Percentiles rank a stretch among this genome's conserved stretches.
These are phyloP conservation scores for Arthonia radiata DNA, from an alignment of 495 filamentous ascomycete genomes.

Conservation along the genomic window DNA sequence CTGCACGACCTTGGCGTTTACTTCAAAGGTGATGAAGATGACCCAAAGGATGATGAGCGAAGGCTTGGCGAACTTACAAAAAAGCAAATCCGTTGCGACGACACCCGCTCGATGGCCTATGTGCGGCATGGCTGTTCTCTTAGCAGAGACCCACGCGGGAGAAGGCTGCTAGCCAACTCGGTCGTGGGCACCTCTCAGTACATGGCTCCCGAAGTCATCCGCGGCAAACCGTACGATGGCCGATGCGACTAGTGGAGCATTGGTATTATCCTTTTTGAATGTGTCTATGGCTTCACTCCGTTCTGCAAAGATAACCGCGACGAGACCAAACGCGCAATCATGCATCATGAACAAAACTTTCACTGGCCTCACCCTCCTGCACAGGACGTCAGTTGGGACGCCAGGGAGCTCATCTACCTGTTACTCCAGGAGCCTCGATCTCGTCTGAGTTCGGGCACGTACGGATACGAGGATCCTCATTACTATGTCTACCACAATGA, in stretches of 20 bases:
- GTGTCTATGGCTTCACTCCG: constrained; percentile 72
- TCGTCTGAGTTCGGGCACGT: constrained; percentile 49
- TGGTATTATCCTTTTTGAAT: constrained; percentile 66
- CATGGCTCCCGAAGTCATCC: constrained; percentile 85
- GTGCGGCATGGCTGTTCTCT: no score
- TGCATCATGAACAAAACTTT: not conserved
- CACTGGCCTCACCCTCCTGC: constrained; percentile 16
- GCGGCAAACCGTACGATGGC: constrained; percentile 64
- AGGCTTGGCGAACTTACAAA: no score
- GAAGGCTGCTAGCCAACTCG: constrained; percentile 49
- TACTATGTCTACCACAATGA: constrained; percentile 43
- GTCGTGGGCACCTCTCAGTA: constrained; percentile 95
- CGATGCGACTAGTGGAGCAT: constrained; percentile 95
- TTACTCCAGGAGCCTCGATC: constrained; percentile 55
- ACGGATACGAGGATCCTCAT: constrained; percentile 15
- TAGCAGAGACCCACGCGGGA: constrained; percentile 51
- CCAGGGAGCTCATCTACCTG: constrained; percentile 45
- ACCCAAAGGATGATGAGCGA: no score
- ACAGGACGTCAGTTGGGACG: constrained; percentile 27
- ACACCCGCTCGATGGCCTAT: no score
- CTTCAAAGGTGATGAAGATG: constrained; percentile 37
- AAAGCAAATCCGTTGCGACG: no score
- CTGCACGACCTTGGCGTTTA: constrained; percentile 48
- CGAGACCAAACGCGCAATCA: constrained; percentile 56
- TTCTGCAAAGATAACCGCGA: constrained; percentile 63